Evolutionary conservation across 2,329 filamentous ascomycete species (phyloP), one percentile per base, ranked within the genome.

Genomic region (Coniochaeta sp.): DNA sequence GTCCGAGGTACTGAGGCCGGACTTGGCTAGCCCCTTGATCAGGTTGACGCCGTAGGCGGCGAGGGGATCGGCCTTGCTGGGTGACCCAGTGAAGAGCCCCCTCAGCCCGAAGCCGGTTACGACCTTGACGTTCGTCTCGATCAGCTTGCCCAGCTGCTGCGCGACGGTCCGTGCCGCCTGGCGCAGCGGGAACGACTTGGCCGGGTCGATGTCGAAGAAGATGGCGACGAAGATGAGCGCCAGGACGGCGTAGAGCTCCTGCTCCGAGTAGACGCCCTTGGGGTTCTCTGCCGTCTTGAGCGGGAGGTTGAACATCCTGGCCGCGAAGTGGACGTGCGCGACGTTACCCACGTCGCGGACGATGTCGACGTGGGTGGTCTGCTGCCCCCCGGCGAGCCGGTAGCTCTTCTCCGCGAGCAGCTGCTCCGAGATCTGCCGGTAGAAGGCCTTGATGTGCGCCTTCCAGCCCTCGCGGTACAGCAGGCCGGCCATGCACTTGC

Each of bases 361-460:
- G 4, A 93, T 79, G 65, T 95, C 90, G 44, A 91, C 81, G 69
- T 90, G 87, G 58, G 82, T 82, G n/a, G n/a, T n/a, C n/a, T n/a
- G n/a, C 59, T 80, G 79, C 9, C 81, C 81, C 9, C 81, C 81
- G 0, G 71, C 74, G 30, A 93, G 79, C 60, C 79, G 81, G 71
- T 85, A 89, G 50, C 83, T 84, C 70, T 90, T 89, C 30, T 85
- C 79, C 0, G 75, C 70, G 22, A 96, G 77, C 2, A 95, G 77
- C 30, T 81, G 75, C 57, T 83, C 74, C 1, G 83, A 86, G 16
- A 83, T 86, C 34, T 82, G 76, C 12, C 85, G 78, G 69, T 89
- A 92, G 67, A 91, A 92, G 0, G 75, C 72, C 74, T 86, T 87
- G 66, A 91, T 78, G 10, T 85, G 78, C 9, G 77, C 73, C 42